Conservation (phyloP, 805 yeast genomes). For the Schizosaccharomyces octosporus region DNA sequence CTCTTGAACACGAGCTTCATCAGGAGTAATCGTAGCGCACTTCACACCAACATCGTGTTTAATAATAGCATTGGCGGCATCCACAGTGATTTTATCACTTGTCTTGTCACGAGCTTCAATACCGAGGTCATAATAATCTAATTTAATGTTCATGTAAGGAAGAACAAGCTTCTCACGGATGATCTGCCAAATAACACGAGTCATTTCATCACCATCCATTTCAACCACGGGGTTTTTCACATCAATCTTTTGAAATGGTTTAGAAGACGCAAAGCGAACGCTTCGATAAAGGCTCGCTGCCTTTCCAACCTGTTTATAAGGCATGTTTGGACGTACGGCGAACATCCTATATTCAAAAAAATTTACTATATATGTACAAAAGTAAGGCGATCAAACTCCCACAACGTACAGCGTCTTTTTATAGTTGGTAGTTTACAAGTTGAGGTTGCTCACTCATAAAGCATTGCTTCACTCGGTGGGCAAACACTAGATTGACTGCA, state of each 20-base stretch:
- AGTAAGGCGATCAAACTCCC: no score
- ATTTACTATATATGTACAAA: no score
- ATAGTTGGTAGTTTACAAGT: no score
- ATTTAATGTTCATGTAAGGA: slow-evolving; percentile 68
- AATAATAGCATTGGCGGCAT: slow-evolving; percentile 72
- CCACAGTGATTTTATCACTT: slow-evolving; percentile 65
- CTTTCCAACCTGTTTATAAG: no score
- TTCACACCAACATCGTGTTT: slow-evolving; percentile 71
- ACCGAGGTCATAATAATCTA: slow-evolving; percentile 78
- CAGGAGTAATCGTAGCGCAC: slow-evolving; percentile 97
- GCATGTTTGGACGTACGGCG: background rate
- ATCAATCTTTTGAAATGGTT: slow-evolving; percentile 63
- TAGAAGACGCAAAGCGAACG: background rate
- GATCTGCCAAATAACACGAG: slow-evolving; percentile 82
- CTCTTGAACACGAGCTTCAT: slow-evolving; percentile 83
- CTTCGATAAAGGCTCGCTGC: background rate
- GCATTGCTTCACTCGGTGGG: no score
- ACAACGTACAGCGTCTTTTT: no score
- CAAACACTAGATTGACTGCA: no score
- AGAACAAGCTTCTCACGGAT: slow-evolving; percentile 65
- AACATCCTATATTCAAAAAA: background rate
- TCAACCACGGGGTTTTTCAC: slow-evolving; percentile 83
- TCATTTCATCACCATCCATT: slow-evolving; percentile 95
- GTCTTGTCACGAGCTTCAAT: slow-evolving; percentile 71
- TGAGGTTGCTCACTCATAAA: no score